Evolutionary conservation across 139 green algal genomes (phyloP).

Genomic region (Zygnema circumcarinatum): DNA sequence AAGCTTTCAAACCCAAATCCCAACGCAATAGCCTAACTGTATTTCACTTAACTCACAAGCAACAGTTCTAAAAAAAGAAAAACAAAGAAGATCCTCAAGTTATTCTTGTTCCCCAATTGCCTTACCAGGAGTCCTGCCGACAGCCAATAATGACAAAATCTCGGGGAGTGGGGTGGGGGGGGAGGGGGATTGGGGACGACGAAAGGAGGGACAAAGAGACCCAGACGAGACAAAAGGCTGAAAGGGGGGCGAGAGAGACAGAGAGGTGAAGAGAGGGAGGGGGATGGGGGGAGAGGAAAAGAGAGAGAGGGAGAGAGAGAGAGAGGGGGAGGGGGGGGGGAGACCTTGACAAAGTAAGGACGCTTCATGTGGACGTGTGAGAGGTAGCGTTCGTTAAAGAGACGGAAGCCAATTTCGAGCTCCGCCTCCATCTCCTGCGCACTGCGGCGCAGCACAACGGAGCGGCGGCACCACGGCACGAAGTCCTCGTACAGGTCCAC

Average conservation of each 20-base stretch:
- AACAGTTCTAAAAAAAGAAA: too few species aligned
- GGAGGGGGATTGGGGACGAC: neutral
- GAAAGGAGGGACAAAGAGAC: neutral
- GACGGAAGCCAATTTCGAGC: conserved; percentile 90
- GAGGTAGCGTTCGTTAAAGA: conserved; percentile 83
- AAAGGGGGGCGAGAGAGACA: neutral
- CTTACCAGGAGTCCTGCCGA: too few species aligned
- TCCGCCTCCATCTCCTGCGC: conserved; percentile 79
- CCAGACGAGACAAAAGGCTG: neutral
- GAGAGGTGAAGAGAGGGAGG: conserved; percentile 21
- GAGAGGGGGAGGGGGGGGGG: conserved; percentile 14
- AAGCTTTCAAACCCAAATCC: too few species aligned
- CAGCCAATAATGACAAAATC: too few species aligned
- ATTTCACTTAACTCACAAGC: too few species aligned
- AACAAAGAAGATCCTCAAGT: too few species aligned
- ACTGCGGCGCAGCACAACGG: conserved; percentile 60
- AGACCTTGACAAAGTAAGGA: conserved; percentile 47
- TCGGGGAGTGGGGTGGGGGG: neutral
- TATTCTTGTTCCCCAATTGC: too few species aligned
- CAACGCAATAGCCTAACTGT: too few species aligned
- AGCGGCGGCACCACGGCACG: conserved; percentile 87
- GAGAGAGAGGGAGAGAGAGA: conserved; percentile 38
- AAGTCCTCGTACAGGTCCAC: conserved; percentile 88
- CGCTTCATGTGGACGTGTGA: conserved; percentile 74
- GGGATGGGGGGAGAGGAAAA: conserved; percentile 34